Conservation (phyloP, 306 rosid genomes). For the Prunus armeniaca region DNA sequence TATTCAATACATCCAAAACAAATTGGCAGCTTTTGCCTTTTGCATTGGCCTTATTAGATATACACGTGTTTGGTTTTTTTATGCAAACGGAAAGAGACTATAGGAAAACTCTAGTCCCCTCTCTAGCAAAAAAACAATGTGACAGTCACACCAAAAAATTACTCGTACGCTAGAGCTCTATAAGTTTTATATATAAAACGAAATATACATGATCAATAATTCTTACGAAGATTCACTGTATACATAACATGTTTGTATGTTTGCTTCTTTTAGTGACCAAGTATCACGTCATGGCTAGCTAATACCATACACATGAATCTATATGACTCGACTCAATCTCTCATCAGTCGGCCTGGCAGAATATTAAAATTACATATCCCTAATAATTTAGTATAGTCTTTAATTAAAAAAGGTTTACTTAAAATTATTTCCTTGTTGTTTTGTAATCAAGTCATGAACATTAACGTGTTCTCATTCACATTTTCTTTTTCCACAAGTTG, state of each 20-base stretch:
- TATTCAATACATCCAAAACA: not conserved
- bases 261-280: not conserved
- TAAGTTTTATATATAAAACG: no score
- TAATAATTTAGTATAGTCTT: not conserved
- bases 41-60: not conserved
- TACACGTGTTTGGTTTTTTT: not conserved
- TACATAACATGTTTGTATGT: no score
- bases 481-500: slow-evolving; percentile 28
- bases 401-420: not conserved
- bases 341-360: not conserved
- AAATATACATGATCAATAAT: no score
- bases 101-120: no score
- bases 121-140: no score
- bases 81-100: no score
- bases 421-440: slow-evolving; percentile 15
- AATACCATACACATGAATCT: not conserved
- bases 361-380: not conserved
- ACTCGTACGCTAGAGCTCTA: no score
- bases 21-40: not conserved
- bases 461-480: not conserved
- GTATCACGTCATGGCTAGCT: not conserved
- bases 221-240: no score
- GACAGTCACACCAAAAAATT: no score
- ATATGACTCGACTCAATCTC: not conserved
- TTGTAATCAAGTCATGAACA: slow-evolving; percentile 18